Percentiles rank a stretch among this genome's conserved stretches.
Evolutionary conservation across 1,139 yeast genomes (phyloP).

Genomic region (Wickerhamomyces sp.): DNA sequence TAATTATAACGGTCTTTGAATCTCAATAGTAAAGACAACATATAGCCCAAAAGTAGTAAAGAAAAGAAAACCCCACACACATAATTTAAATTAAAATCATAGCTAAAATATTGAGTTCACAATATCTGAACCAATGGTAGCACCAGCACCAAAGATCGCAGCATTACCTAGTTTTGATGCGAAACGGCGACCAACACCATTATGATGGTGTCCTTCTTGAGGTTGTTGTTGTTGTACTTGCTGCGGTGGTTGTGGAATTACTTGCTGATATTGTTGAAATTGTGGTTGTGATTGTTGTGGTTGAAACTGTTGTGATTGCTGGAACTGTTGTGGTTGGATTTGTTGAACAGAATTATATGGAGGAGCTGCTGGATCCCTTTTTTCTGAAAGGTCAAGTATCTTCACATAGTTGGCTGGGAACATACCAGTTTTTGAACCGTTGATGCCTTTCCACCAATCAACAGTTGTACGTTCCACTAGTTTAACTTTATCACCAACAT

Average conservation of each 20-base stretch:
- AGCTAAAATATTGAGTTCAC: slow-evolving; percentile 80
- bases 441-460: slow-evolving; percentile 90
- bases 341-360: slow-evolving; percentile 32
- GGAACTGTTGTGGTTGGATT: slow-evolving; percentile 38
- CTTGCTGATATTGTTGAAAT: slow-evolving; percentile 21
- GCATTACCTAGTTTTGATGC: slow-evolving; percentile 90
- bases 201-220: slow-evolving; percentile 18
- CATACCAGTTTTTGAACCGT: slow-evolving; percentile 61
- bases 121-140: slow-evolving; percentile 84
- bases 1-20: too few species aligned
- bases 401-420: slow-evolving; percentile 87
- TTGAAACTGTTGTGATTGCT: slow-evolving; percentile 19
- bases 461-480: slow-evolving; percentile 70
- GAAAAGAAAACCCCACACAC: neutral
- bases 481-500: slow-evolving; percentile 62
- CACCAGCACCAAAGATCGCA: slow-evolving; percentile 96
- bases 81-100: too few species aligned
- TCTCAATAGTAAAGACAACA: too few species aligned
- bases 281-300: slow-evolving; percentile 18
- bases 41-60: neutral
- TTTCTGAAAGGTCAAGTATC: slow-evolving; percentile 31
- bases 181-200: slow-evolving; percentile 51
- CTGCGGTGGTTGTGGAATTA: slow-evolving; percentile 15
- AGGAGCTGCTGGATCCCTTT: slow-evolving; percentile 15
- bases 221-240: slow-evolving; percentile 25